Evolutionary conservation across 805 yeast species (phyloP).

Genomic region (Starmerella potacharoeniae): DNA sequence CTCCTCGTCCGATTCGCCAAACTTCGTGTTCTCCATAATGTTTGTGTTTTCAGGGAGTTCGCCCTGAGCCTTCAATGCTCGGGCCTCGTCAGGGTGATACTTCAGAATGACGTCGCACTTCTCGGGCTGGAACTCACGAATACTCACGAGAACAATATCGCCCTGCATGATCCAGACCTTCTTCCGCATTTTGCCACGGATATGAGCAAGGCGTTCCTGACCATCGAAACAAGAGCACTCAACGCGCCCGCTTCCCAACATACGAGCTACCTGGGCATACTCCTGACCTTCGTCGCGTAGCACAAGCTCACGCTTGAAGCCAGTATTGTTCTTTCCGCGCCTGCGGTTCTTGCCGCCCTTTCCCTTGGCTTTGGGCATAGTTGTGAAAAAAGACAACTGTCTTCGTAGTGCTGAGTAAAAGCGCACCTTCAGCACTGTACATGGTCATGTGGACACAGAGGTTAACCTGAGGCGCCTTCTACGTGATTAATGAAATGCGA

Average conservation of each 20-base stretch:
- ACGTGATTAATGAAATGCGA: too few species aligned
- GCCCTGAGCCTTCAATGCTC: slow-evolving; percentile 88
- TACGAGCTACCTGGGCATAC: slow-evolving; percentile 94
- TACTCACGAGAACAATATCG: slow-evolving; percentile 87
- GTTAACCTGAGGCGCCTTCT: background rate
- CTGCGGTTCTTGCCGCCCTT: slow-evolving; percentile 69
- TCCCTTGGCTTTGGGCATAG: slow-evolving; percentile 70
- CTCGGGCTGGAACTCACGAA: slow-evolving; percentile 97
- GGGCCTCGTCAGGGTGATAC: slow-evolving; percentile 94
- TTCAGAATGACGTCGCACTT: slow-evolving; percentile 97
- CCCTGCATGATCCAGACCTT: slow-evolving; percentile 99
- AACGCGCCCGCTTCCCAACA: slow-evolving; percentile 97
- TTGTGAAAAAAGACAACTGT: background rate
- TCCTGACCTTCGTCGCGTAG: slow-evolving; percentile 95
- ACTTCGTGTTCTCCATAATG: slow-evolving; percentile 94
- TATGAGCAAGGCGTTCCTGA: slow-evolving; percentile 86
- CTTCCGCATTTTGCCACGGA: slow-evolving; percentile 97
- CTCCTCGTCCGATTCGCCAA: slow-evolving; percentile 94
- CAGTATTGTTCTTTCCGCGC: slow-evolving; percentile 95
- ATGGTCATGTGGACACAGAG: background rate
- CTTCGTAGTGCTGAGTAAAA: background rate
- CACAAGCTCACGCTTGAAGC: slow-evolving; percentile 86
- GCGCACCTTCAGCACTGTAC: background rate
- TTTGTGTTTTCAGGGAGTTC: slow-evolving; percentile 95
- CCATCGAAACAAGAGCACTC: slow-evolving; percentile 95